Percentiles rank a stretch among this genome's conserved stretches.
These are phyloP conservation scores for Russula emetica DNA, from an alignment of 768 basidiomycete species.

Conservation along the genomic window DNA sequence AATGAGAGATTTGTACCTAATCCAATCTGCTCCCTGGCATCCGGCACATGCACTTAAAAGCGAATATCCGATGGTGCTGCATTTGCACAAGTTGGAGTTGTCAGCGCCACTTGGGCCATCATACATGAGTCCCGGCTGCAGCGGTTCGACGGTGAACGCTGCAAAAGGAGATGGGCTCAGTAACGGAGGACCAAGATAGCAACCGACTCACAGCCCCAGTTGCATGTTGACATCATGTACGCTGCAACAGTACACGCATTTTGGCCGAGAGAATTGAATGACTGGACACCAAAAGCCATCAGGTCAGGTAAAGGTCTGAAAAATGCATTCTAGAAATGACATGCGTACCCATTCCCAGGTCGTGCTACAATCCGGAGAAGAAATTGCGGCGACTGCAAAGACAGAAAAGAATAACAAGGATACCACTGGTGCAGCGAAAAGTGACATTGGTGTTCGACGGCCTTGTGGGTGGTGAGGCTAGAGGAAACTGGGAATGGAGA, in stretches of 20 bases:
- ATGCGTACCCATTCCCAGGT: not conserved
- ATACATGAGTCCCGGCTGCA: not conserved
- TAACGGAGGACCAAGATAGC: not conserved
- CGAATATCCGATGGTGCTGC: not conserved
- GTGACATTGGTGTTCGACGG: not conserved
- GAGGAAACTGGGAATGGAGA: not conserved
- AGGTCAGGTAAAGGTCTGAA: not conserved
- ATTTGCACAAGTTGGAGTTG: not conserved
- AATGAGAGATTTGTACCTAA: not conserved
- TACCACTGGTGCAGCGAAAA: not conserved
- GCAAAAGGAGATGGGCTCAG: not conserved
- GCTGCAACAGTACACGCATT: conserved; percentile 3
- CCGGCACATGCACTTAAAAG: conserved; percentile 10
- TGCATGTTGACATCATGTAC: not conserved
- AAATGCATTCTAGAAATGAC: not conserved
- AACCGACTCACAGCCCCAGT: not conserved
- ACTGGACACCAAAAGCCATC: not conserved
- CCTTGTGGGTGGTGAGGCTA: not conserved
- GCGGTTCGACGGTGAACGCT: not conserved
- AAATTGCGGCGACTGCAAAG: not conserved
- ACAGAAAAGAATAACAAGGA: not conserved
- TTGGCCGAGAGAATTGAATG: conserved; percentile 3
- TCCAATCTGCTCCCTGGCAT: not conserved
- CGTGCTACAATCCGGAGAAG: not conserved
- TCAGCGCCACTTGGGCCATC: not conserved